These are phyloP conservation scores for Pluteus cervinus DNA, from an alignment of 768 basidiomycete species.

Conservation along the genomic window DNA sequence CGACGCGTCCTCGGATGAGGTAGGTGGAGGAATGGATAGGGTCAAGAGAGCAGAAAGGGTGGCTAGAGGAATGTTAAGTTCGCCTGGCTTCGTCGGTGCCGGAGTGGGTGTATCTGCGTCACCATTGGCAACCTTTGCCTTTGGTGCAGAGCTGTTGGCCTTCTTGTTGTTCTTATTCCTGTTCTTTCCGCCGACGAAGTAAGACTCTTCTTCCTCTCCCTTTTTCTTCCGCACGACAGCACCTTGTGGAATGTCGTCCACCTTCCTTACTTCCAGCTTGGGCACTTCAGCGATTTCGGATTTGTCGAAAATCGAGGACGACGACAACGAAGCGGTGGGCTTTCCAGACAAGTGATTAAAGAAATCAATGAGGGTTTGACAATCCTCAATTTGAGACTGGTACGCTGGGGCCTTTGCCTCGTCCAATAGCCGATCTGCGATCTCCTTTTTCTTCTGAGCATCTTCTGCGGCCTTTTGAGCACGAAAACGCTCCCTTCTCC, in stretches of 20 bases:
- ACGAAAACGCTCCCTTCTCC: slow-evolving; percentile 72
- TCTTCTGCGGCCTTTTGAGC: slow-evolving; percentile 75
- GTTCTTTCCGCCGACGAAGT: slow-evolving; percentile 71
- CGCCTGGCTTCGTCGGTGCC: slow-evolving; percentile 13
- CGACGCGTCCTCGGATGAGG: slow-evolving; percentile 66
- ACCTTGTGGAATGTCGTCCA: slow-evolving; percentile 67
- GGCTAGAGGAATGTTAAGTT: slow-evolving; percentile 74
- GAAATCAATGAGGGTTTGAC: slow-evolving; percentile 87
- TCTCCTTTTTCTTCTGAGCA: slow-evolving; percentile 71
- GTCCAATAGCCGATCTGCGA: slow-evolving; percentile 76
- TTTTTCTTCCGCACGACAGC: slow-evolving; percentile 87
- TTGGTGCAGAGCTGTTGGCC: slow-evolving; percentile 19
- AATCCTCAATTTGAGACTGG: slow-evolving; percentile 93
- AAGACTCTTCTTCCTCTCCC: slow-evolving; percentile 74
- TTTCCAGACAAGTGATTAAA: slow-evolving; percentile 81
- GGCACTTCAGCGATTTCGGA: slow-evolving; percentile 59
- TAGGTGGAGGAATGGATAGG: slow-evolving; percentile 88
- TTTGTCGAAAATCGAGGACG: slow-evolving; percentile 34
- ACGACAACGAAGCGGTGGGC: slow-evolving; percentile 36
- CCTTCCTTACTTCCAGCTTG: slow-evolving; percentile 79
- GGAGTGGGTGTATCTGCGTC: slow-evolving; percentile 18
- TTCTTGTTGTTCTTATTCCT: slow-evolving; percentile 61
- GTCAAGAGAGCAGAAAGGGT: slow-evolving; percentile 83
- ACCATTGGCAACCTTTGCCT: slow-evolving; percentile 30
- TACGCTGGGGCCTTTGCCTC: slow-evolving; percentile 89